Evolutionary conservation across 345 rosid genomes (phyloP).

Genomic region (Rhodomyrtus tomentosa): DNA sequence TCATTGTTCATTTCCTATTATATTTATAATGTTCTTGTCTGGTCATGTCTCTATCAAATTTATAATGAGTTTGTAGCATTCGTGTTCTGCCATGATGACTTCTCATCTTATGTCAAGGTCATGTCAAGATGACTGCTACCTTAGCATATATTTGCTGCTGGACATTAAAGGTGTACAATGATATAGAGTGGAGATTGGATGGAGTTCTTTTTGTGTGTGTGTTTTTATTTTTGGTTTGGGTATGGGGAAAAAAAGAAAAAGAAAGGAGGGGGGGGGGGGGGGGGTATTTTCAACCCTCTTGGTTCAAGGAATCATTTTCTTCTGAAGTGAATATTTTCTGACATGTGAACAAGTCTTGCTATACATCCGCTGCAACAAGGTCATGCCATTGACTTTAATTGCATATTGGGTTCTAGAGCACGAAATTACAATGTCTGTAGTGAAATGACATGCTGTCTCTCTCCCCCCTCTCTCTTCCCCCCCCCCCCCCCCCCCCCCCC

Average conservation of each 20-base stretch:
- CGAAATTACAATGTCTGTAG: not conserved
- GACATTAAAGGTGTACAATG: not conserved
- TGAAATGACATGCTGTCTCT: not conserved
- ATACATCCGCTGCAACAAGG: not conserved
- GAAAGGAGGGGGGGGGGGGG: not conserved
- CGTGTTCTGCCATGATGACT: not conserved
- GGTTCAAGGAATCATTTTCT: not conserved
- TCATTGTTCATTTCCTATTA: not conserved
- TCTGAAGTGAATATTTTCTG: not conserved
- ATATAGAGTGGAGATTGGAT: not conserved
- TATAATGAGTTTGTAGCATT: not conserved
- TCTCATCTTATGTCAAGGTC: not conserved
- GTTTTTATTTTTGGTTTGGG: no score
- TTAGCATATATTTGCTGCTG: not conserved
- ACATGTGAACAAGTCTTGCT: not conserved
- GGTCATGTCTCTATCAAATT: not conserved
- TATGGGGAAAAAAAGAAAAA: no score
- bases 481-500: no score
- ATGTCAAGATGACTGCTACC: not conserved
- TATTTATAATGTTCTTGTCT: not conserved
- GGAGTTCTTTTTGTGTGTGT: not conserved
- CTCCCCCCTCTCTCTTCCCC: not conserved
- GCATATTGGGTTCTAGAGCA: not conserved
- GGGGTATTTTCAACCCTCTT: not conserved
- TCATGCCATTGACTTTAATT: not conserved